Evolutionary conservation across 2,329 filamentous ascomycete species (phyloP).

Genomic region (Cyanodermella asteris): DNA sequence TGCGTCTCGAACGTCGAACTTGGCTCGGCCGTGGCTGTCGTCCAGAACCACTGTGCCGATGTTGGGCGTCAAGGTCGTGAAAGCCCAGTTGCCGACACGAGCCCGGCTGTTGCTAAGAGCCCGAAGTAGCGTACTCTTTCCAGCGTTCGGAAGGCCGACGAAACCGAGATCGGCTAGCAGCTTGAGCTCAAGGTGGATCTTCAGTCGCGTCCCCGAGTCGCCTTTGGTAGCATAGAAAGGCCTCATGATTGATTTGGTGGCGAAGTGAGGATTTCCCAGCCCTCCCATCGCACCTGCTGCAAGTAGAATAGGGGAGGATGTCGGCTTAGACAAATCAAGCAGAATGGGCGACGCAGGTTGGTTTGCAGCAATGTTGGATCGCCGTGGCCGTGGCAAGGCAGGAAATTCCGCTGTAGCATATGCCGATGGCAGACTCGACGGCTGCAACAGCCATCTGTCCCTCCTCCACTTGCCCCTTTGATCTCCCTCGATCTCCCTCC

Average conservation of each 20-base stretch:
- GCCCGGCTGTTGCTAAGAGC: slow-evolving; percentile 75
- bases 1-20: slow-evolving; percentile 24
- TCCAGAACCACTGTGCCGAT: slow-evolving; percentile 92
- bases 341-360: slow-evolving; percentile 54
- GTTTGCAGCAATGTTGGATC: slow-evolving; percentile 35
- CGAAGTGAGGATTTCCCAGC: slow-evolving; percentile 82
- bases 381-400: slow-evolving; percentile 30
- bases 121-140: slow-evolving; percentile 79
- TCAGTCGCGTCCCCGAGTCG: slow-evolving; percentile 54
- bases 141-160: slow-evolving; percentile 86
- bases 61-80: slow-evolving; percentile 85
- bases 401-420: slow-evolving; percentile 38
- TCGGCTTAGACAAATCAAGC: slow-evolving; percentile 53
- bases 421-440: slow-evolving; percentile 53
- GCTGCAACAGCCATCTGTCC: slow-evolving; percentile 72
- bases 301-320: slow-evolving; percentile 63
- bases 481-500: slow-evolving; percentile 9
- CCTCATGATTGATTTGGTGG: slow-evolving; percentile 47
- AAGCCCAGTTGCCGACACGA: slow-evolving; percentile 83
- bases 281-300: slow-evolving; percentile 77
- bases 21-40: slow-evolving; percentile 55
- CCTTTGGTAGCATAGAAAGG: slow-evolving; percentile 82
- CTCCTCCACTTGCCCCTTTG: slow-evolving; percentile 23
- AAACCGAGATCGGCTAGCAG: slow-evolving; percentile 85
- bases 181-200: slow-evolving; percentile 77